phyloP scores from a whole-genome alignment of 2,329 filamentous ascomycete species.

The Alternaria metachromatica region DNA sequence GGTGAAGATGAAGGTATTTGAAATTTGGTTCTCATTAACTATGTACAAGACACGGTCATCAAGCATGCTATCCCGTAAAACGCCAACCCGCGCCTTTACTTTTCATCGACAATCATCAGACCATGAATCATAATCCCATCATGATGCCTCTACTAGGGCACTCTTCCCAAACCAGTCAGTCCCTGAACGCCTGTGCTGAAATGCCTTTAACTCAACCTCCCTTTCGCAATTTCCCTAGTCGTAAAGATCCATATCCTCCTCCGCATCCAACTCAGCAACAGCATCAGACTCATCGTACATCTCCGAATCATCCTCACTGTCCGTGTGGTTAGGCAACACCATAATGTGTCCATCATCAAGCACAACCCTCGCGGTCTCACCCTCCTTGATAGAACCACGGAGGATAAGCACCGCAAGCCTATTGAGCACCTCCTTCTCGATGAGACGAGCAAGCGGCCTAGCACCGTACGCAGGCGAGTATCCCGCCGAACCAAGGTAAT shows the following conservation, averaged over 20 bases:
- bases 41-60: conserved; percentile 12
- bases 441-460: conserved; percentile 83
- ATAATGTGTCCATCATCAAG: conserved; percentile 80
- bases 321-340: conserved; percentile 83
- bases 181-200: conserved; percentile 19
- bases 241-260: conserved; percentile 68
- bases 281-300: conserved; percentile 80
- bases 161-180: background rate
- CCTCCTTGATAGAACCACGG: conserved; percentile 81
- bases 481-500: conserved; percentile 88
- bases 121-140: conserved; percentile 12
- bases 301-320: conserved; percentile 71
- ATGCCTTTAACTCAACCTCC: background rate
- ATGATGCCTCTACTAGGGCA: conserved; percentile 1
- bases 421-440: conserved; percentile 97
- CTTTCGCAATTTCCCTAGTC: conserved; percentile 57
- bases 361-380: conserved; percentile 80
- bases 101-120: conserved; percentile 3
- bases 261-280: conserved; percentile 68
- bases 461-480: conserved; percentile 97
- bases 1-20: background rate
- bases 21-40: conserved; percentile 11
- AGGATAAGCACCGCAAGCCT: conserved; percentile 89
- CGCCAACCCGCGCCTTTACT: conserved; percentile 1
- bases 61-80: background rate